A percentile compares a stretch with the other conserved stretches of the same genome.
These are phyloP conservation scores for Ogataea allantospora DNA, from an alignment of 805 yeast species.

Conservation along the genomic window DNA sequence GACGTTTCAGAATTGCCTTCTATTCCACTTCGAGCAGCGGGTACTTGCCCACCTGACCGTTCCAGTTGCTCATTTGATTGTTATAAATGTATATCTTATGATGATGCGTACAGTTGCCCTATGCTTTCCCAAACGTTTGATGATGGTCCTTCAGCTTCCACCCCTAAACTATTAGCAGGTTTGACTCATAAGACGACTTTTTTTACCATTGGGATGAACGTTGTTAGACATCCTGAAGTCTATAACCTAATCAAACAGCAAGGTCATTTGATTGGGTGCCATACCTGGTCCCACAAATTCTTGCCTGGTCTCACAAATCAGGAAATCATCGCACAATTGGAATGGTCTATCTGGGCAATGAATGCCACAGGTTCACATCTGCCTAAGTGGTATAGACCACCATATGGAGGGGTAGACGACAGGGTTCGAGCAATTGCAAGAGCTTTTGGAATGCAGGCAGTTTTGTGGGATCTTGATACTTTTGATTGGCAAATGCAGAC, in stretches of 20 bases:
- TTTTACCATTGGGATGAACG: constrained; percentile 81
- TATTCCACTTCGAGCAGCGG: constrained; percentile 49
- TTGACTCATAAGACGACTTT: constrained; percentile 65
- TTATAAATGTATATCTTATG: constrained; percentile 67
- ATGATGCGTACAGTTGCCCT: constrained; percentile 76
- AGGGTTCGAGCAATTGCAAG: constrained; percentile 76
- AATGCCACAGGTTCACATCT: constrained; percentile 85
- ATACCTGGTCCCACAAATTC: constrained; percentile 90
- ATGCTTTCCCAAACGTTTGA: constrained; percentile 85
- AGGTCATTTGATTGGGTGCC: constrained; percentile 84
- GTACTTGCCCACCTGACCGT: constrained; percentile 54
- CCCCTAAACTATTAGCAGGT: constrained; percentile 55
- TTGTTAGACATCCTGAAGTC: constrained; percentile 72
- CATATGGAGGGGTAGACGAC: constrained; percentile 92
- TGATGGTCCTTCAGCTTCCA: constrained; percentile 86
- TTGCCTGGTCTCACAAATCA: constrained; percentile 77
- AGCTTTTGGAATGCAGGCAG: constrained; percentile 84
- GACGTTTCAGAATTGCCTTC: constrained; percentile 53
- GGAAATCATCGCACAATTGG: constrained; percentile 80
- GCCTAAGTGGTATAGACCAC: constrained; percentile 95
- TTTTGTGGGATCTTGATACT: constrained; percentile 88
- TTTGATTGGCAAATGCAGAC: constrained; percentile 82
- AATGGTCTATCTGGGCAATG: constrained; percentile 98
- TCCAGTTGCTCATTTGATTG: constrained; percentile 83
- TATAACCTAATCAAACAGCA: constrained; percentile 51